phyloP scores from a whole-genome alignment of 768 basidiomycete genomes.

The Lactarius hatsudake region DNA sequence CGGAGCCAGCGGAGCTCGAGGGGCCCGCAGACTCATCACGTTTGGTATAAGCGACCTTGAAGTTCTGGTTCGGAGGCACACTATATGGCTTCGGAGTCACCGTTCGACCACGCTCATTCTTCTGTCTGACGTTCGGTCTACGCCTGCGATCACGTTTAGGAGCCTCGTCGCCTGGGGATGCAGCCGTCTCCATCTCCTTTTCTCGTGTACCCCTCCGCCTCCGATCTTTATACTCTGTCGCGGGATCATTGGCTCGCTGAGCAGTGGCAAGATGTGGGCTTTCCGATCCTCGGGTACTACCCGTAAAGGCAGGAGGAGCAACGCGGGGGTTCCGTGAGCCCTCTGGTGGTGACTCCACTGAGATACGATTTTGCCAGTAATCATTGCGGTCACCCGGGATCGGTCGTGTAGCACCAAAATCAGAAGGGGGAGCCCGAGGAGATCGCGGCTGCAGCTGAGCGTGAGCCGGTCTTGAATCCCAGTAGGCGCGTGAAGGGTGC shows the following conservation, averaged over 20 bases:
- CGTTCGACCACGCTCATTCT: constrained; percentile 46
- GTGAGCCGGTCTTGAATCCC: constrained; percentile 53
- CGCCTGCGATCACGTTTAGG: constrained; percentile 60
- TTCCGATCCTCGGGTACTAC: constrained; percentile 51
- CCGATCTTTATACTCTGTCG: constrained; percentile 47
- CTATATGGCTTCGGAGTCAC: constrained; percentile 44
- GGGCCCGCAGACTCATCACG: constrained; percentile 56
- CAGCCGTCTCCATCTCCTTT: constrained; percentile 24
- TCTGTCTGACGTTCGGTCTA: constrained; percentile 40
- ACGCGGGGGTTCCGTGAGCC: constrained; percentile 25
- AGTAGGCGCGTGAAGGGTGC: constrained; percentile 50
- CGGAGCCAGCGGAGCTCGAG: constrained; percentile 60
- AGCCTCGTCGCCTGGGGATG: constrained; percentile 34
- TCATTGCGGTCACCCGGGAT: constrained; percentile 14
- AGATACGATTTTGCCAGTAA: constrained; percentile 16
- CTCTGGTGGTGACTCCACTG: constrained; percentile 30
- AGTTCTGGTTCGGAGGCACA: constrained; percentile 26
- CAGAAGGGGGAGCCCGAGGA: constrained; percentile 14
- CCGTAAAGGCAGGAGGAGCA: constrained; percentile 33
- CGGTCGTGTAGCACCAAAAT: constrained; percentile 15
- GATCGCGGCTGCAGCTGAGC: constrained; percentile 34
- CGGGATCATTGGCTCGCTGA: constrained; percentile 36
- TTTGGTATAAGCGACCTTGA: constrained; percentile 32
- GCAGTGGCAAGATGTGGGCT: constrained; percentile 43
- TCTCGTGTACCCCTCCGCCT: constrained; percentile 33